Conservation (phyloP, 345 rosid species). For the Syzygium jambos region DNA sequence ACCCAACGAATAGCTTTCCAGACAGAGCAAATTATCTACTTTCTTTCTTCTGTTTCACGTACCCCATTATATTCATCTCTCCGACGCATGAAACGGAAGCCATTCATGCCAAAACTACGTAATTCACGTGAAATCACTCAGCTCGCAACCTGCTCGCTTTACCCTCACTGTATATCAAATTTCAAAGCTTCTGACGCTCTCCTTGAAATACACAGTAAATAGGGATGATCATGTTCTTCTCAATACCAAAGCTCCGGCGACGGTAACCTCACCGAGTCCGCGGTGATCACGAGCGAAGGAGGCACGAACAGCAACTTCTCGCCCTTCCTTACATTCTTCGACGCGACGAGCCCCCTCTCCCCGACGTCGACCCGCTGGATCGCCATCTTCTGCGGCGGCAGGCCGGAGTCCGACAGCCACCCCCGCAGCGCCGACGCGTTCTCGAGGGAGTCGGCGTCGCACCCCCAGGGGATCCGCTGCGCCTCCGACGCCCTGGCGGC, state of each 20-base stretch:
- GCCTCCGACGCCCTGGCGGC: background rate
- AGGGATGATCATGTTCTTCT: background rate
- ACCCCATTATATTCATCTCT: background rate
- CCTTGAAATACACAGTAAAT: background rate
- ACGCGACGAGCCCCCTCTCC: conserved; percentile 86
- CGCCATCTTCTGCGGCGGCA: conserved; percentile 84
- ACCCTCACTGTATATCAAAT: background rate
- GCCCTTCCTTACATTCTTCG: conserved; percentile 71
- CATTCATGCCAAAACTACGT: background rate
- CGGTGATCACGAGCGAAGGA: conserved; percentile 72
- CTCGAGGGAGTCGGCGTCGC: conserved; percentile 24
- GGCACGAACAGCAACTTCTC: conserved; percentile 95
- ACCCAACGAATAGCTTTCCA: background rate
- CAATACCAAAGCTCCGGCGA: background rate
- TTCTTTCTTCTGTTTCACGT: background rate
- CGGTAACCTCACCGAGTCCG: conserved; percentile 57
- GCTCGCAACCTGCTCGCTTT: accelerated
- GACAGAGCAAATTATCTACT: background rate
- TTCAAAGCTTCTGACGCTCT: background rate
- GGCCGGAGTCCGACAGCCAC: conserved; percentile 77
- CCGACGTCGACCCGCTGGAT: conserved; percentile 75
- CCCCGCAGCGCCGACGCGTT: conserved; percentile 67
- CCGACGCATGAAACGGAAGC: background rate
- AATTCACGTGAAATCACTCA: background rate
- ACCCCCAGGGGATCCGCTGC: conserved; percentile 12